Percentiles rank a stretch among this genome's conserved stretches.
Evolutionary conservation across 164 flowering plant genomes (phyloP).

Genomic region (Amborella trichopoda): DNA sequence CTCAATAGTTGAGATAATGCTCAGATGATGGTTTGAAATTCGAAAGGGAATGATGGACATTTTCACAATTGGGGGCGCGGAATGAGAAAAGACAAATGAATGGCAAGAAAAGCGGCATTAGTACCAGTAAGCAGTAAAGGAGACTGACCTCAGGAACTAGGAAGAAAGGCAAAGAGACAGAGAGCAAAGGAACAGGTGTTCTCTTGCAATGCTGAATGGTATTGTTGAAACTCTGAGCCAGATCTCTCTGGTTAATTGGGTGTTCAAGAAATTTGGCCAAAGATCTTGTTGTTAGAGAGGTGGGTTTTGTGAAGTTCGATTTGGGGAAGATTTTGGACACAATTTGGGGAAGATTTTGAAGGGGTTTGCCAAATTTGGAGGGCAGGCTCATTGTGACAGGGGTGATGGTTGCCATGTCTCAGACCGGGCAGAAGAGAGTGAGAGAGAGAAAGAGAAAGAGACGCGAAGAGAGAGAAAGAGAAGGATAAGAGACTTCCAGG

Average conservation of each 20-base stretch:
- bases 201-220: conserved; percentile 16
- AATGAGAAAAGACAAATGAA: background rate
- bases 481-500: background rate
- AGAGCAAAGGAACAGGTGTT: conserved; percentile 35
- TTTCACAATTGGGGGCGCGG: no score
- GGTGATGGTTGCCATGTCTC: conserved; percentile 10
- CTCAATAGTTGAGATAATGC: background rate
- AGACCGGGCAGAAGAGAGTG: background rate
- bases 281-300: conserved; percentile 4
- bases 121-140: background rate
- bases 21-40: no score
- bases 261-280: background rate
- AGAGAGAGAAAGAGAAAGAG: background rate
- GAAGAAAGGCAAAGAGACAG: conserved; percentile 55
- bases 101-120: background rate
- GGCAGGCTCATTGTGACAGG: conserved; percentile 34
- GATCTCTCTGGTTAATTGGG: conserved; percentile 9
- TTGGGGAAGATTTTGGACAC: conserved; percentile 8
- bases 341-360: conserved; percentile 4
- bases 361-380: conserved; percentile 10
- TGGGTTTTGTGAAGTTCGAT: conserved; percentile 6
- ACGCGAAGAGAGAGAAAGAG: background rate
- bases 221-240: conserved; percentile 8
- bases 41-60: no score
- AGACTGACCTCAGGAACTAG: conserved; percentile 31